Conservation (phyloP, 2,329 filamentous ascomycete genomes). For the Curvularia sp. region DNA sequence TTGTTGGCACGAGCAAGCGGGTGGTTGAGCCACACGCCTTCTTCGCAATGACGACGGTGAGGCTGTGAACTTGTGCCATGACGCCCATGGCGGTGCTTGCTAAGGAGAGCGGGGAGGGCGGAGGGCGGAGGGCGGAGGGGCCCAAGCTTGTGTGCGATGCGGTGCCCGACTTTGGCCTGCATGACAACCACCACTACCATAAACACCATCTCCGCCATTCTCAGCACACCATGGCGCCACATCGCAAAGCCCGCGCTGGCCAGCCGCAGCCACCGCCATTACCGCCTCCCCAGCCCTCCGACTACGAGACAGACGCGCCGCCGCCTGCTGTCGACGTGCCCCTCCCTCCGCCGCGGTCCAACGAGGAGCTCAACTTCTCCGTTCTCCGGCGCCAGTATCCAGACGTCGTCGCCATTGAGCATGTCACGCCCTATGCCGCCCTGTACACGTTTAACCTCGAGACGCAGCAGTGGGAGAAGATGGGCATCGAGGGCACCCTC, state of each 20-base stretch:
- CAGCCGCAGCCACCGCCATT: conserved; percentile 34
- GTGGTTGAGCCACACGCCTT: conserved; percentile 23
- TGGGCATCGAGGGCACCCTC: conserved; percentile 82
- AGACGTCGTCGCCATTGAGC: conserved; percentile 73
- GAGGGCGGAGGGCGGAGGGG: too few relatives aligned
- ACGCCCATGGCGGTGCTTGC: conserved; percentile 1
- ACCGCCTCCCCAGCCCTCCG: conserved; percentile 57
- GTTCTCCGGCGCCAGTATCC: conserved; percentile 85
- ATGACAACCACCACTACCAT: neutral
- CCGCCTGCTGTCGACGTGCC: conserved; percentile 49
- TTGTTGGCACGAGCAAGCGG: conserved; percentile 14
- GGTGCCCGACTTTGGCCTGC: neutral
- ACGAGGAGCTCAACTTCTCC: conserved; percentile 84
- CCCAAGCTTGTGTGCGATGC: conserved; percentile 13
- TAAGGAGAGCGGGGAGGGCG: neutral
- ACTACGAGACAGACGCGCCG: conserved; percentile 60
- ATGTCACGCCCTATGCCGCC: conserved; percentile 83
- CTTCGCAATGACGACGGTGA: conserved; percentile 23
- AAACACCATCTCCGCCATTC: conserved; percentile 9
- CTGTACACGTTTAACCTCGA: conserved; percentile 79
- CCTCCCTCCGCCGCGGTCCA: conserved; percentile 66
- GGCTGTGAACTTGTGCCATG: conserved; percentile 6
- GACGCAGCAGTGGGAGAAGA: conserved; percentile 80
- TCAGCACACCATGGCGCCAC: conserved; percentile 36
- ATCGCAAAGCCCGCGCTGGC: conserved; percentile 43